Percentiles rank a stretch among this genome's conserved stretches.
phyloP scores from a whole-genome alignment of 2,329 filamentous ascomycete species.

The Microsporum audouinii region DNA sequence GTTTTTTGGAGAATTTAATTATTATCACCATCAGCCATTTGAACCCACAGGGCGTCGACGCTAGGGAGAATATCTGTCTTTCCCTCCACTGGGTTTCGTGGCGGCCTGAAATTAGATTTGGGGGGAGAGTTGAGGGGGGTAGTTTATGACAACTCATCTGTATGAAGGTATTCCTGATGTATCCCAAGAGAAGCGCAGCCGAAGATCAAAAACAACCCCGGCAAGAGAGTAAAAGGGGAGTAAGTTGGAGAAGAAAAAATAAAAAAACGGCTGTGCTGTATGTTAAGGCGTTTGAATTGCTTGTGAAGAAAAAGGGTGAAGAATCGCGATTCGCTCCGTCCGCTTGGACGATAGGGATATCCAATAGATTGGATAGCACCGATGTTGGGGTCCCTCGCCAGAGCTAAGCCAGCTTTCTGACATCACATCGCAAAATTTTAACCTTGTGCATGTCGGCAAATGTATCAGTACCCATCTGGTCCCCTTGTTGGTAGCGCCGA shows the following conservation, averaged over 20 bases:
- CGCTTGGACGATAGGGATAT: not conserved
- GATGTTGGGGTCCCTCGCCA: not conserved
- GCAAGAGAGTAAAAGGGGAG: not conserved
- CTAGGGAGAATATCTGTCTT: not conserved
- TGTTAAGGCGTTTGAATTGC: not conserved
- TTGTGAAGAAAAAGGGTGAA: not conserved
- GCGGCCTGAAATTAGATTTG: not conserved
- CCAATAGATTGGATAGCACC: slow-evolving; percentile 1
- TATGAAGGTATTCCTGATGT: not conserved
- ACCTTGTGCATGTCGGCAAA: slow-evolving; percentile 3
- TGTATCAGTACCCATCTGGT: slow-evolving; percentile 2
- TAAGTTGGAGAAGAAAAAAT: not conserved
- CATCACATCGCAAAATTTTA: slow-evolving; percentile 2
- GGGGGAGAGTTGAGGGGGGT: not conserved
- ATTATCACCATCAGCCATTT: not conserved
- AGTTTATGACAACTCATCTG: slow-evolving; percentile 3
- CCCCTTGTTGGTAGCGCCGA: not conserved
- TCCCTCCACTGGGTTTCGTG: slow-evolving; percentile 6
- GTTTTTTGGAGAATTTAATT: not conserved
- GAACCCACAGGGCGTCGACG: slow-evolving; percentile 3
- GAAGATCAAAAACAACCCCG: not conserved
- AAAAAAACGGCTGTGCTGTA: slow-evolving; percentile 1
- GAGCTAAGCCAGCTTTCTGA: slow-evolving; percentile 1
- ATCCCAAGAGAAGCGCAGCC: not conserved
- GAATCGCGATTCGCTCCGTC: not conserved